phyloP scores from a whole-genome alignment of 1,284 basidiomycete species.

The Fomes fomentarius region DNA sequence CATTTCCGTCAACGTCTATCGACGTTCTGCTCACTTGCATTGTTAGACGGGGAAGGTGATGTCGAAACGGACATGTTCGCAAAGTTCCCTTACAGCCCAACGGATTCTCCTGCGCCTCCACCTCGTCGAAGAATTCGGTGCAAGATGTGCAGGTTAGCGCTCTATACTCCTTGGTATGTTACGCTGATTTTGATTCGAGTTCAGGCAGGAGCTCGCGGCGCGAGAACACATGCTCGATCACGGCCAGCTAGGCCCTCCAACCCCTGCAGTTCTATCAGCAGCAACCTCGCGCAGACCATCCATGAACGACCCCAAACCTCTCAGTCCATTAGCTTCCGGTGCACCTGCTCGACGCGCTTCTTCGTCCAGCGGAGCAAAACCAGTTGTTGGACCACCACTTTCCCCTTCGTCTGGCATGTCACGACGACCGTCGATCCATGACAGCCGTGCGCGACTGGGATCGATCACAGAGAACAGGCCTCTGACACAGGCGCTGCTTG shows the following conservation, averaged over 20 bases:
- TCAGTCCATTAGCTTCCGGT: constrained; percentile 17
- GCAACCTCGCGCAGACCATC: constrained; percentile 53
- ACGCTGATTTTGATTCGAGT: background rate
- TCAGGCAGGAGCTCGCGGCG: constrained; percentile 81
- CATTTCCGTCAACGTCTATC: too few relatives aligned
- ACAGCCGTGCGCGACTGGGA: constrained; percentile 28
- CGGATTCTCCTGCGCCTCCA: constrained; percentile 62
- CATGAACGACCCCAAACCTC: constrained; percentile 29
- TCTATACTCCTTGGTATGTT: too few relatives aligned
- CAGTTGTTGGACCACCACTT: constrained; percentile 10
- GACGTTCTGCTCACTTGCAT: too few relatives aligned
- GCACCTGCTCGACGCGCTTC: constrained; percentile 12
- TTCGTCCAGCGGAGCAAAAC: constrained; percentile 9
- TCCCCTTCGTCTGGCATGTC: constrained; percentile 27
- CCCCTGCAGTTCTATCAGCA: constrained; percentile 55
- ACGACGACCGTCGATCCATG: constrained; percentile 23
- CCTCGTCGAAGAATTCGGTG: constrained; percentile 82
- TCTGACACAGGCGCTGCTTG: constrained; percentile 26
- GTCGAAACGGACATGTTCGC: constrained; percentile 75
- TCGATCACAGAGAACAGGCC: constrained; percentile 29
- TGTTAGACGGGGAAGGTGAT: constrained; percentile 73
- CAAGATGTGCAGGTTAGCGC: constrained; percentile 82
- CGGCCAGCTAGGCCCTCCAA: constrained; percentile 72
- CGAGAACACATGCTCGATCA: constrained; percentile 93
- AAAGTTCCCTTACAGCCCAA: constrained; percentile 67